Conservation (phyloP, 2,329 filamentous ascomycete genomes). For the Colletotrichum filicis region DNA sequence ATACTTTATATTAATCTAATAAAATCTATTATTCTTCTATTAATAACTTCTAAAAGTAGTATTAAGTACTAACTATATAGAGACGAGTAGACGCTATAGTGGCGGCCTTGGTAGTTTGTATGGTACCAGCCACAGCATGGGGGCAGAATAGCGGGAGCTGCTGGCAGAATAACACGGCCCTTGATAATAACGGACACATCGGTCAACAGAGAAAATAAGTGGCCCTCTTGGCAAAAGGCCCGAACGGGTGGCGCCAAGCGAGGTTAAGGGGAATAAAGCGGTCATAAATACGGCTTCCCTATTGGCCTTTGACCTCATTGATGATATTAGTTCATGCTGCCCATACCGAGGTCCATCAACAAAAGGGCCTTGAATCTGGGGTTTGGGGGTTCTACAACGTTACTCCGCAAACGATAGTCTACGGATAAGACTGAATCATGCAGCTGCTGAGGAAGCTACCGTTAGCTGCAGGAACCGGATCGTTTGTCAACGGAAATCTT, state of each 20-base stretch:
- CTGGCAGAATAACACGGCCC: too few species aligned
- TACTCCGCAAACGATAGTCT: neutral
- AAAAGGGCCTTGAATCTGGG: neutral
- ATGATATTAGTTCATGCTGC: conserved; percentile 22
- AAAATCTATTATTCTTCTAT: too few species aligned
- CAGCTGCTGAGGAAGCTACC: neutral
- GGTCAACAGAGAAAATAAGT: conserved; percentile 11
- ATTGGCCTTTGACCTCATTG: neutral
- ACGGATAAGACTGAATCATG: neutral
- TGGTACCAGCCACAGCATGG: too few species aligned
- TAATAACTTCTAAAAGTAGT: too few species aligned
- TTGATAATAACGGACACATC: conserved; percentile 17
- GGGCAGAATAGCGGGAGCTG: too few species aligned
- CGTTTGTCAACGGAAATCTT: neutral
- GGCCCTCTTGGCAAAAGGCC: conserved; percentile 31
- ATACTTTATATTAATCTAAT: too few species aligned
- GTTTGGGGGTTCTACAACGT: neutral
- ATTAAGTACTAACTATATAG: too few species aligned
- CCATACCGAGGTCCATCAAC: conserved; percentile 16
- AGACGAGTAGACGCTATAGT: too few species aligned
- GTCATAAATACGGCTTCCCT: neutral
- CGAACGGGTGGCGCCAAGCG: conserved; percentile 33
- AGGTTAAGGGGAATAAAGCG: conserved; percentile 30
- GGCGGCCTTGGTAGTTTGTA: too few species aligned
- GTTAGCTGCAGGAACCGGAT: neutral